Base-by-base conservation (phyloP, 768 basidiomycete genomes). In the Pisolithus tinctorius region DNA sequence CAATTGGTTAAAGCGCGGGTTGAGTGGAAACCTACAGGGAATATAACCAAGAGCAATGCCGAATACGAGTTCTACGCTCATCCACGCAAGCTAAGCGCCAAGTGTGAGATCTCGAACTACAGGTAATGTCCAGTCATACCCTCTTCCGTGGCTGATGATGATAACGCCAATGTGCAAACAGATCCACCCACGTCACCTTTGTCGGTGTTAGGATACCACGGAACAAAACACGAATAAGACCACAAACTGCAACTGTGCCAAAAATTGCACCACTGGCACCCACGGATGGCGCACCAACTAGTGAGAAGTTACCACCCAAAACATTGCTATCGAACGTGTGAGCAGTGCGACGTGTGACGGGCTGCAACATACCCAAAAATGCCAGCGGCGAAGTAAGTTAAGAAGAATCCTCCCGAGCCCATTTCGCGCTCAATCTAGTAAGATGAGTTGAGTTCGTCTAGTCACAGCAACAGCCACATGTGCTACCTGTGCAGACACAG, bases 201-300 rank as follows among this genome's bases (percentile, higher is more conserved):
- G 11, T 30, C 20, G 14, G 16, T 29, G 38, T 14, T 47, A 51
- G 7, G 48, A 55, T 37, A 27, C 10, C 23, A 42, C 25, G 13
- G 16, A 16, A 6, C 30, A 23, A 10, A 1, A 27, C 27, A 25
- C 7, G n/a, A 30, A 39, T 39, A 34, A 49, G 14, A 30, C 25
- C 44, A 65, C 78, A 51, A 63, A 88, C 88, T 3, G 85, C 87
- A 39, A 92, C 71, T 2, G 87, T 89, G 14, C 90, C 92, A 51
- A 95, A 93, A 50, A 97, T 87, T 1, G 94, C 92, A 6, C 95
- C 95, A 57, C 86, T 89, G 2, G 95, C 96, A 41, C 95, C 95
- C 10, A 93, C 78, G 11, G 89, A 92, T 0, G 95, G 93, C 17
- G 85, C 70, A 7, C 93, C 94, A 4, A 93, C 86, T 11, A 95